Base-by-base conservation (phyloP, 768 basidiomycete species). In the Termitomyces sp. region DNA sequence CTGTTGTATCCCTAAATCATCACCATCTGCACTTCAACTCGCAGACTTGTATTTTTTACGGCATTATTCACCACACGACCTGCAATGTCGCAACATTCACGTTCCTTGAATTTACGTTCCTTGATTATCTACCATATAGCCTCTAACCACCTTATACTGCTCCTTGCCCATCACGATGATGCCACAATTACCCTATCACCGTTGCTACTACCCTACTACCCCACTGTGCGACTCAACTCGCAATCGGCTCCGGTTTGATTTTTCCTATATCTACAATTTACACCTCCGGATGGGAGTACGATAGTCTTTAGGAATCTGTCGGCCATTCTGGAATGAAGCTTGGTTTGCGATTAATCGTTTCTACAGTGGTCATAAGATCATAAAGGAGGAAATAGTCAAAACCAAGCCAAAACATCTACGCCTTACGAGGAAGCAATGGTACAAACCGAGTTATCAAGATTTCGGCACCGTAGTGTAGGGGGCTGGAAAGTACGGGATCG, bases 11-110 rank as follows among this genome's bases (percentile, higher is more conserved):
- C 63, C 49, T 65, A 48, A 61, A 55, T 65, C 59, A 68, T 67
- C 67, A 61, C 66, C 61, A 70, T 71, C 73, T 73, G 72, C 72
- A 69, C 70, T 74, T 76, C 75, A 76, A 75, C 75, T 74, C 70
- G 74, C 75, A 74, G 71, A 73, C 50, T 27, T 41, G 39, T 58
- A 57, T 56, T 56, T 54, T 58, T 43, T 60, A 62, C 42, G 45
- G 52, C 55, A n/a, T n/a, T n/a, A n/a, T n/a, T n/a, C n/a, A 39
- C 57, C 20, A 40, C 49, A 50, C 44, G 40, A 48, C 47, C 45
- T 32, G 45, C 45, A 46, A 32, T 32, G 45, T 46, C 31, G 18
- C 47, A 36, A 16, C 47, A 25, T 32, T 5, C 46, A 48, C 46
- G 15, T n/a, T 48, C 46, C 32, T 48, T 53, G 44, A 42, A 40